Evolutionary conservation across 768 basidiomycete genomes (phyloP).

Genomic region (Hericium alpestre): DNA sequence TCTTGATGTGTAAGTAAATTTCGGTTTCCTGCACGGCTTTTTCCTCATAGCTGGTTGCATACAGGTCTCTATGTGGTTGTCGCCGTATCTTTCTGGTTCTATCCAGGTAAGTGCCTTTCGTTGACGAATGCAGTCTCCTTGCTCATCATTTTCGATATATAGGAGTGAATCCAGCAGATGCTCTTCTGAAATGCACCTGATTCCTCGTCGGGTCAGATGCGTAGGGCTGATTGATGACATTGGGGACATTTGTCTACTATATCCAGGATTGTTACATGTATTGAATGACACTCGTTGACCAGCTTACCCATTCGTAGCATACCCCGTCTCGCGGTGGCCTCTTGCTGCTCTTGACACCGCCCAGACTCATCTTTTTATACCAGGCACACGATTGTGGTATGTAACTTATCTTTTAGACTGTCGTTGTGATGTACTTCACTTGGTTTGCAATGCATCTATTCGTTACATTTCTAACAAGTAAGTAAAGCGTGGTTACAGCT

Average conservation of each 20-base stretch:
- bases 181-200: constrained; percentile 5
- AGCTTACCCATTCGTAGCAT: too few species aligned
- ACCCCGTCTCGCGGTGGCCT: too few species aligned
- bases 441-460: too few species aligned
- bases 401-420: neutral
- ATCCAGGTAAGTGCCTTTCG: constrained; percentile 16
- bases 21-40: neutral
- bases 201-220: neutral
- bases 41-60: neutral
- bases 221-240: neutral
- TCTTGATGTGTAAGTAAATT: constrained; percentile 48
- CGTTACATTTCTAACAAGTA: too few species aligned
- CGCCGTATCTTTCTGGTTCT: constrained; percentile 60
- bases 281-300: too few species aligned
- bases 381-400: neutral
- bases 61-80: constrained; percentile 66
- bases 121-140: neutral
- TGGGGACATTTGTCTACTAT: neutral
- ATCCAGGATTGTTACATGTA: neutral
- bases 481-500: too few species aligned
- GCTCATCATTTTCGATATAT: neutral
- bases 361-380: neutral
- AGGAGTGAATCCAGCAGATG: constrained; percentile 13
- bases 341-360: too few species aligned
- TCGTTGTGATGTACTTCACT: too few species aligned